Evolutionary conservation across 2,329 filamentous ascomycete species (phyloP).

Genomic region (Aspergillus spinulosporus): DNA sequence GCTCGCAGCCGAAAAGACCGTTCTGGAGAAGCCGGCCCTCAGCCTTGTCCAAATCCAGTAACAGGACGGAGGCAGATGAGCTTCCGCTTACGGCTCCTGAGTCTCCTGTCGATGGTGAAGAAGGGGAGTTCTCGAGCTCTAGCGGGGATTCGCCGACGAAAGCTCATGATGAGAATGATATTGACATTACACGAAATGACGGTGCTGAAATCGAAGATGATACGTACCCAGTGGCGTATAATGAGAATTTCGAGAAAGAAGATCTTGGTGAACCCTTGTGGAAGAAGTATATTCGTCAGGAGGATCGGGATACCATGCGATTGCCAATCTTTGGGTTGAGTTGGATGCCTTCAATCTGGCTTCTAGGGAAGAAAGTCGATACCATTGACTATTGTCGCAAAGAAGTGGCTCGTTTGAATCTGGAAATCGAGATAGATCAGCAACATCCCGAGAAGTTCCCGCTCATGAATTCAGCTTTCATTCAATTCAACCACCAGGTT

Average conservation of each 20-base stretch:
- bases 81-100: constrained; percentile 40
- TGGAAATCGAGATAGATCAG: constrained; percentile 91
- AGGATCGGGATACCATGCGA: constrained; percentile 81
- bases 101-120: constrained; percentile 20
- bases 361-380: constrained; percentile 87
- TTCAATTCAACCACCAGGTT: constrained; percentile 97
- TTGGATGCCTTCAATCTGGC: constrained; percentile 77
- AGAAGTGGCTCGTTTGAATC: constrained; percentile 81
- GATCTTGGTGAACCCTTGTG: constrained; percentile 68
- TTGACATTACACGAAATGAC: constrained; percentile 27
- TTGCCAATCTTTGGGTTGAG: constrained; percentile 61
- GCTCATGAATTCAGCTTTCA: constrained; percentile 92
- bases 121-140: constrained; percentile 5
- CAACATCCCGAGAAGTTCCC: constrained; percentile 81
- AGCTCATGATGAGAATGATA: constrained; percentile 15
- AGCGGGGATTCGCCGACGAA: constrained; percentile 10
- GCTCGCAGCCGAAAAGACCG: constrained; percentile 27
- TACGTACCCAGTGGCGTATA: constrained; percentile 64
- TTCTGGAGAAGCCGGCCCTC: constrained; percentile 38
- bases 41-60: constrained; percentile 30
- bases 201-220: constrained; percentile 26
- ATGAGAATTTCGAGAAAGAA: constrained; percentile 62
- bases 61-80: constrained; percentile 33
- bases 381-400: constrained; percentile 88
- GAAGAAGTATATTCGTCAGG: constrained; percentile 78